phyloP scores from a whole-genome alignment of 208 protist species.

The Trypanosomatidae sp. region DNA sequence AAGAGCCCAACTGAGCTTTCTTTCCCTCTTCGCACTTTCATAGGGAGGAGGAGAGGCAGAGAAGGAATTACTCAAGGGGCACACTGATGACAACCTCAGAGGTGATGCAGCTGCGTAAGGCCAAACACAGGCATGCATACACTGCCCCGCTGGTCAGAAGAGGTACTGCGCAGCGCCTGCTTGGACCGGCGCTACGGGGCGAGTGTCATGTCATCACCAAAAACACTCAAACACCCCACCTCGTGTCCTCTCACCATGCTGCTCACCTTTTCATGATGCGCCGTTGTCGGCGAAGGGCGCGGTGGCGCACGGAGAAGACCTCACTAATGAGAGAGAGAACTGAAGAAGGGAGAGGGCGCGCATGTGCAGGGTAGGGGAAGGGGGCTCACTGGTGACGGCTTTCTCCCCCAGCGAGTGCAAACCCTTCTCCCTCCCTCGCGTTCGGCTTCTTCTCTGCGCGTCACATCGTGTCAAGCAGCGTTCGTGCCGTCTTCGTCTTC shows the following conservation, averaged over 20 bases:
- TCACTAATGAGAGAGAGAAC: background rate
- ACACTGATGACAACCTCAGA: background rate
- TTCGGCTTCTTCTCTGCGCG: background rate
- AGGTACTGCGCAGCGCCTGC: background rate
- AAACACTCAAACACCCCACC: background rate
- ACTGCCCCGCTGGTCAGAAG: background rate
- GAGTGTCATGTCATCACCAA: background rate
- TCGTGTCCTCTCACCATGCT: background rate
- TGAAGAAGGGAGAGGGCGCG: background rate
- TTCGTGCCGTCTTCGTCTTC: slow-evolving; percentile 38
- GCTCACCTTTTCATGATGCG: background rate
- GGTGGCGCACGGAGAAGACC: background rate
- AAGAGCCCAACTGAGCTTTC: background rate
- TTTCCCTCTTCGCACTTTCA: background rate
- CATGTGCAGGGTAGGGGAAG: background rate
- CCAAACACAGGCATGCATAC: background rate
- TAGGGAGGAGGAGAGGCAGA: background rate
- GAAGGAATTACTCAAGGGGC: background rate
- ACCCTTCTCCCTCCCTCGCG: background rate
- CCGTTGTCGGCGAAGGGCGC: background rate
- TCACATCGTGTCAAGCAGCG: slow-evolving; percentile 26
- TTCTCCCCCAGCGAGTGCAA: background rate
- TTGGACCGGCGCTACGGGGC: background rate
- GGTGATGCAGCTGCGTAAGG: background rate
- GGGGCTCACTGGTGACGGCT: background rate